Evolutionary conservation across 2,329 filamentous ascomycete genomes (phyloP).

Genomic region (Fusarium acutatum): DNA sequence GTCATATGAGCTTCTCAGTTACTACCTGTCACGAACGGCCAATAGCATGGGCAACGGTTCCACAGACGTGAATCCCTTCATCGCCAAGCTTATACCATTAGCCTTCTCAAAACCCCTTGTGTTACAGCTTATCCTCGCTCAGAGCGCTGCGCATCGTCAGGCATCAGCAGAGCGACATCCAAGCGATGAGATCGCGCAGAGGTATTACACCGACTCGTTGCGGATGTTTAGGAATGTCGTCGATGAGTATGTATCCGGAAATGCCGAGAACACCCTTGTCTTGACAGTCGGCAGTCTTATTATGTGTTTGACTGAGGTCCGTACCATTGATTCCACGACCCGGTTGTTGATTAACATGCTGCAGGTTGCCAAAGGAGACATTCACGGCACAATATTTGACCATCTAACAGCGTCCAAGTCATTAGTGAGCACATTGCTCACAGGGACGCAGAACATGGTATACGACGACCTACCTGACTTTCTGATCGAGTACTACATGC

Average conservation of each 20-base stretch:
- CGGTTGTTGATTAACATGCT: conserved; percentile 6
- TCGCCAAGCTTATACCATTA: conserved; percentile 55
- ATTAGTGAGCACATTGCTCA: conserved; percentile 50
- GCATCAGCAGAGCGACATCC: conserved; percentile 41
- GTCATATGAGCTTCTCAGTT: conserved; percentile 55
- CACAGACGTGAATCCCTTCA: conserved; percentile 55
- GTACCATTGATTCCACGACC: neutral
- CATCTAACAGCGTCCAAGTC: conserved; percentile 56
- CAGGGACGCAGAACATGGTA: conserved; percentile 43
- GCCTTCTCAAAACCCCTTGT: conserved; percentile 56
- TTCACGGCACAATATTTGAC: conserved; percentile 56
- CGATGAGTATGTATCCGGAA: conserved; percentile 46
- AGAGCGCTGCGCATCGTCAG: conserved; percentile 52
- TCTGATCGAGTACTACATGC: conserved; percentile 58
- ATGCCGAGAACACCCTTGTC: conserved; percentile 48
- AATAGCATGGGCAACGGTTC: conserved; percentile 59
- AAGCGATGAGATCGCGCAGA: conserved; percentile 45
- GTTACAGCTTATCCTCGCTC: conserved; percentile 56
- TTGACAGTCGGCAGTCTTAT: conserved; percentile 55
- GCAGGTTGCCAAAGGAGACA: conserved; percentile 53
- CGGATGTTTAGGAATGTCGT: conserved; percentile 49
- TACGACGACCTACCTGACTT: conserved; percentile 53
- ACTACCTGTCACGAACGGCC: conserved; percentile 55
- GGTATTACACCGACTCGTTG: conserved; percentile 49
- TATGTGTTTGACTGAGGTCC: conserved; percentile 57